Percentiles rank a stretch among this genome's conserved stretches.
These are phyloP conservation scores for Tricholoma sp. DNA, from an alignment of 768 basidiomycete species.

Conservation along the genomic window DNA sequence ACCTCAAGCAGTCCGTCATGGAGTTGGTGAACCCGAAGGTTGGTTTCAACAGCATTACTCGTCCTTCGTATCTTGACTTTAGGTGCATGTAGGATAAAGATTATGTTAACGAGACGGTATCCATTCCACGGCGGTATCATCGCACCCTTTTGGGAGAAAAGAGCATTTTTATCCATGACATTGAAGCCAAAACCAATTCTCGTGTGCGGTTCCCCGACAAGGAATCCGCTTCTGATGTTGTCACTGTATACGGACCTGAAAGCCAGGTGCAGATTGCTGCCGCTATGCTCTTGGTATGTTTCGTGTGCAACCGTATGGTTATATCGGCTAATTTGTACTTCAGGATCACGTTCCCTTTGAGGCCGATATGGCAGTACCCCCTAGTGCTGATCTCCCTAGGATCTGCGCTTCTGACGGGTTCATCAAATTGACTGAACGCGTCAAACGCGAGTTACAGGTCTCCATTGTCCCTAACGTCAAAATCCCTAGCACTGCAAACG, in stretches of 20 bases:
- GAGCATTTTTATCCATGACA: slow-evolving; percentile 94
- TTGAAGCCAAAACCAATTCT: slow-evolving; percentile 94
- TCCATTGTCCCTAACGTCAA: slow-evolving; percentile 82
- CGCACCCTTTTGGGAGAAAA: slow-evolving; percentile 94
- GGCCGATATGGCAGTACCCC: slow-evolving; percentile 89
- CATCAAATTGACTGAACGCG: slow-evolving; percentile 75
- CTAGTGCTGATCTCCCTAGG: slow-evolving; percentile 71
- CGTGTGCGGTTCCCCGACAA: slow-evolving; percentile 90
- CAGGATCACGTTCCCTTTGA: slow-evolving; percentile 97
- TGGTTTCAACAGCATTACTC: slow-evolving; percentile 12
- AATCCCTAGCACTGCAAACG: slow-evolving; percentile 38
- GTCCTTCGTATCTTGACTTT: not conserved
- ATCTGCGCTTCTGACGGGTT: slow-evolving; percentile 82
- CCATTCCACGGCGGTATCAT: slow-evolving; percentile 93
- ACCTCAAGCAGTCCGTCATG: slow-evolving; percentile 95
- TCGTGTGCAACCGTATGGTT: not conserved
- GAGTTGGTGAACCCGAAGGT: slow-evolving; percentile 97
- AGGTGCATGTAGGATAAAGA: slow-evolving; percentile 79
- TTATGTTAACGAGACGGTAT: slow-evolving; percentile 88
- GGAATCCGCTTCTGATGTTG: slow-evolving; percentile 89
- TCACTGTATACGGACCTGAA: slow-evolving; percentile 96
- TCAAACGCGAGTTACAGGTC: slow-evolving; percentile 93
- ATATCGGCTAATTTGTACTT: slow-evolving; percentile 6
- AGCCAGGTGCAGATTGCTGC: slow-evolving; percentile 95
- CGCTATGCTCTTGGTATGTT: slow-evolving; percentile 83